These are phyloP conservation scores for Vigna mungo DNA, from an alignment of 306 rosid species.

Conservation along the genomic window DNA sequence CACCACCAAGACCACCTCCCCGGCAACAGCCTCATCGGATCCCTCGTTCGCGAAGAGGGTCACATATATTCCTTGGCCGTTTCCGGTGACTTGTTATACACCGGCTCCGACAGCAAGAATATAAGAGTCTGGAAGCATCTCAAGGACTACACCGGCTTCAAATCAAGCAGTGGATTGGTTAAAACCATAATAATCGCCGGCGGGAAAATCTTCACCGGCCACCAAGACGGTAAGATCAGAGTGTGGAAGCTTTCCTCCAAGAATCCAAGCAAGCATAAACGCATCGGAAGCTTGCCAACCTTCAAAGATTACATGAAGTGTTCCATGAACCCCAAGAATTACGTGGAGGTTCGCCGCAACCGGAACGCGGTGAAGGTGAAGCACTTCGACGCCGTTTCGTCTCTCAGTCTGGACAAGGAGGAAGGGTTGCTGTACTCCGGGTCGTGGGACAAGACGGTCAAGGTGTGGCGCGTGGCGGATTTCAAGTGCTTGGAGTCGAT, in stretches of 20 bases:
- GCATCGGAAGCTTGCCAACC: constrained; percentile 81
- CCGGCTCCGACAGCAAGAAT: constrained; percentile 92
- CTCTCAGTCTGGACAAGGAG: constrained; percentile 70
- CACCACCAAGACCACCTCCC: neutral
- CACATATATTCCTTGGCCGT: constrained; percentile 87
- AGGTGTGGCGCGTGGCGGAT: constrained; percentile 79
- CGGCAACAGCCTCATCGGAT: constrained; percentile 65
- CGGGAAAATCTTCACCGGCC: constrained; percentile 80
- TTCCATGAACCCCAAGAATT: constrained; percentile 83
- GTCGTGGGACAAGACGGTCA: constrained; percentile 87
- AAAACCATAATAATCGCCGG: constrained; percentile 74
- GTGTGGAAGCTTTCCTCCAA: constrained; percentile 67
- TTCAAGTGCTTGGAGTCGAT: constrained; percentile 79
- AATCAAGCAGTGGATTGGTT: constrained; percentile 80
- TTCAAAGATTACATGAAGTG: constrained; percentile 67
- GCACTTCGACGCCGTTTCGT: constrained; percentile 86
- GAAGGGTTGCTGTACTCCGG: constrained; percentile 72
- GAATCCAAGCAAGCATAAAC: constrained; percentile 48
- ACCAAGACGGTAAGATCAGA: constrained; percentile 94
- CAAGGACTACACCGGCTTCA: constrained; percentile 77
- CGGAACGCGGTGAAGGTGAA: constrained; percentile 66
- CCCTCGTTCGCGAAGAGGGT: constrained; percentile 82
- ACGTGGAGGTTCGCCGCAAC: constrained; percentile 70
- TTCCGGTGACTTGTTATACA: constrained; percentile 68
- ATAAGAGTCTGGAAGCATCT: constrained; percentile 90